phyloP scores from a whole-genome alignment of 345 rosid species.

The Draba incana region DNA sequence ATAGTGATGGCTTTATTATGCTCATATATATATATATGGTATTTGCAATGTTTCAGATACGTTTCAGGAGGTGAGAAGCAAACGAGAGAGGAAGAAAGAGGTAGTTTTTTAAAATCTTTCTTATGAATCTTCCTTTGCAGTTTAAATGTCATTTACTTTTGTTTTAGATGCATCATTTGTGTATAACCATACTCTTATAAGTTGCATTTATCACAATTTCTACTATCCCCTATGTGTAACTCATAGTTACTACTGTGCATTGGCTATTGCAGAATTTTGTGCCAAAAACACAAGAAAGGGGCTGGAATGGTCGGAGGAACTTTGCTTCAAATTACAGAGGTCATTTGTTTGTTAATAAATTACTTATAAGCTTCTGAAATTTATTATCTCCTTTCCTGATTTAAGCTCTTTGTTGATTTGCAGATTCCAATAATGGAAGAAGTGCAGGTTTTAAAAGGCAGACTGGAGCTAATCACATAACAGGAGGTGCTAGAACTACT shows the following conservation, averaged over 20 bases:
- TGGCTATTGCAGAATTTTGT: conserved; percentile 46
- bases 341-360: conserved; percentile 22
- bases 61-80: conserved; percentile 85
- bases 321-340: conserved; percentile 43
- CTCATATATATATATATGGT: not conserved
- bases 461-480: conserved; percentile 50
- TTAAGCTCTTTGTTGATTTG: conserved; percentile 10
- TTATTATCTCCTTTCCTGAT: not conserved
- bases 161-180: conserved; percentile 10
- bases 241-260: not conserved
- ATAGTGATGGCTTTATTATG: not conserved
- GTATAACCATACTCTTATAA: not conserved
- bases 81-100: conserved; percentile 68
- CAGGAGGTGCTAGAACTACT: conserved; percentile 45
- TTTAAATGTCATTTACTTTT: not conserved
- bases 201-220: not conserved
- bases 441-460: conserved; percentile 52
- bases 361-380: not conserved
- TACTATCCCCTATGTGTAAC: not conserved
- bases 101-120: conserved; percentile 38
- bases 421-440: conserved; percentile 61
- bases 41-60: conserved; percentile 58
- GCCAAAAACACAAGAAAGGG: conserved; percentile 46
- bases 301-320: conserved; percentile 55
- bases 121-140: not conserved